Evolutionary conservation across 1,139 yeast genomes (phyloP).

Genomic region (Arxiozyma slooffiae): DNA sequence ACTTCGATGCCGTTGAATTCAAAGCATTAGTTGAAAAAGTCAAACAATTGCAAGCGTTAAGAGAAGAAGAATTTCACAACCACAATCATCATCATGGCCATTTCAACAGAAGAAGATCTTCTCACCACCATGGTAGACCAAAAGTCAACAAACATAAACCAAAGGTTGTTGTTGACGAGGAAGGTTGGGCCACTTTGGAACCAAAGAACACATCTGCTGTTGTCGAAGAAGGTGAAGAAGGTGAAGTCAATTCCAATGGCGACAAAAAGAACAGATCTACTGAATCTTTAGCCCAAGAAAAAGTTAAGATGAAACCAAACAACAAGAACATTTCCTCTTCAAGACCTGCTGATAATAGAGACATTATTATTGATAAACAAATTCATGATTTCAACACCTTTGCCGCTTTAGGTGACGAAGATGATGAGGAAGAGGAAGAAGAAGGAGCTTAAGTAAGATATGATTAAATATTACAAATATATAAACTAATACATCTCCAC

Average conservation of each 20-base stretch:
- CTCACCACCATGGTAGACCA: constrained; percentile 42
- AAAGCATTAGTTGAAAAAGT: constrained; percentile 58
- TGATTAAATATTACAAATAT: neutral
- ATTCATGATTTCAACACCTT: constrained; percentile 64
- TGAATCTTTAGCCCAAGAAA: constrained; percentile 25
- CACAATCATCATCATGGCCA: constrained; percentile 24
- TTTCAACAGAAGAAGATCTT: constrained; percentile 45
- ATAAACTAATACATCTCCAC: no score
- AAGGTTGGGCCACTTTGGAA: constrained; percentile 71
- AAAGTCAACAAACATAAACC: constrained; percentile 51
- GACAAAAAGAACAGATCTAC: constrained; percentile 10
- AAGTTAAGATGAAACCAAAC: constrained; percentile 53
- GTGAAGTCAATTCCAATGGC: constrained; percentile 33
- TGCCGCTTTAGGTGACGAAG: constrained; percentile 63
- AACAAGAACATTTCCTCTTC: constrained; percentile 66
- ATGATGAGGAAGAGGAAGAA: constrained; percentile 32
- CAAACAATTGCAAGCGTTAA: constrained; percentile 35
- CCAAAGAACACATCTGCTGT: constrained; percentile 28
- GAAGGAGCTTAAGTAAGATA: neutral
- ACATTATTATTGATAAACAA: constrained; percentile 57
- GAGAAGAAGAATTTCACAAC: constrained; percentile 27
- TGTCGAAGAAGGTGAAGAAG: constrained; percentile 39
- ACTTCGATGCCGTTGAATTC: constrained; percentile 56
- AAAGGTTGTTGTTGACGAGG: constrained; percentile 49
- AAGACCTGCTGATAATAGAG: constrained; percentile 64